Evolutionary conservation across 1,139 yeast species (phyloP).

Genomic region (Zygoascus meyerae): DNA sequence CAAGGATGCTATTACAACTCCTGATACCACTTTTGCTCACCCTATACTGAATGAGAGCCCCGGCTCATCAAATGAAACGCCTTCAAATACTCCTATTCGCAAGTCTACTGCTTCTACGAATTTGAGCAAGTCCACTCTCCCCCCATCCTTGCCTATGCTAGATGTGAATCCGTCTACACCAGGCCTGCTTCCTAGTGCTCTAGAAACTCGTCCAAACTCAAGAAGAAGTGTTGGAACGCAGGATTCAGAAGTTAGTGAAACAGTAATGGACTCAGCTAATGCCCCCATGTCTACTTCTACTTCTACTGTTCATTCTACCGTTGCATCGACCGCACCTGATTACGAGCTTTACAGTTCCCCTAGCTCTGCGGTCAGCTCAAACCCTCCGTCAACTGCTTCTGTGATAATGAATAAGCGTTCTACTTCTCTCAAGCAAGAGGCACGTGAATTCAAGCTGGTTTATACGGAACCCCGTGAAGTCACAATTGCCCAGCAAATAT

Average conservation of each 20-base stretch:
- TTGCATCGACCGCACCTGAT: neutral
- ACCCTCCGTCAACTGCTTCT: constrained; percentile 1
- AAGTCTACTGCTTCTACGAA: constrained; percentile 2
- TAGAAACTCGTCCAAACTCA: neutral
- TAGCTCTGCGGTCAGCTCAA: neutral
- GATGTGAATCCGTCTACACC: constrained; percentile 3
- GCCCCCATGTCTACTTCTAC: neutral
- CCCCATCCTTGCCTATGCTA: neutral
- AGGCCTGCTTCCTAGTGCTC: constrained; percentile 3
- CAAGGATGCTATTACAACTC: neutral
- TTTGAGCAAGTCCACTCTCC: neutral
- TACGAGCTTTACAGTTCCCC: neutral
- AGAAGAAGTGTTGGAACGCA: neutral
- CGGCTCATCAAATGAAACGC: neutral
- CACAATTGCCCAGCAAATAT: constrained; percentile 22
- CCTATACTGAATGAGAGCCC: no score
- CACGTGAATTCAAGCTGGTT: neutral
- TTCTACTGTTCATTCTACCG: neutral
- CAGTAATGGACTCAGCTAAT: neutral
- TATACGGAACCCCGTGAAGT: constrained; percentile 7
- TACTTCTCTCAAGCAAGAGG: constrained; percentile 7
- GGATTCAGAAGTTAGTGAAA: neutral
- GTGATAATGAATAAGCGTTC: constrained; percentile 3
- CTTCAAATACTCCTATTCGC: neutral
- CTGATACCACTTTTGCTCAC: neutral